Base-by-base conservation (phyloP, 495 filamentous ascomycete species). In the Usnea hakonensis region DNA sequence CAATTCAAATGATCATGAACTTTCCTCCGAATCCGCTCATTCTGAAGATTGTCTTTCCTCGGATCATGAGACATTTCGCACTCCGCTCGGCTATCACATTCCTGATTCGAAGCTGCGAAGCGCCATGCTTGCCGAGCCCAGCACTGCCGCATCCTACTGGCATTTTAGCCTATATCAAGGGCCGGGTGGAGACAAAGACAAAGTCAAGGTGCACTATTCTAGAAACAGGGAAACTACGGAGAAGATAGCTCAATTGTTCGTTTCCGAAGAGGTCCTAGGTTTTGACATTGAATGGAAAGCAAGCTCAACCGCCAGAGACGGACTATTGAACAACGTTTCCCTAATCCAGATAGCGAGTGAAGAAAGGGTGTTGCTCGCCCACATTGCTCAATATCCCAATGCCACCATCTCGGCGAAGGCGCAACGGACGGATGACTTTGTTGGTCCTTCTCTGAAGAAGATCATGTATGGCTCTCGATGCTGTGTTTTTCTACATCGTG, bases 271-370 rank as follows among this genome's bases (percentile, higher is more conserved):
- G 58, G 71, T 95, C 13, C 70, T 96, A 41, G 89, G 90, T 10
- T 90, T 96, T 64, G 91, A 96, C 69, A 78, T 96, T 67, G 91
- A 96, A 75, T 96, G 91, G 91, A 74, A 79, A 64, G 63, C 80
- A 23, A 72, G 81, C n/a, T 74, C 81, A 21, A 72, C 64, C 17
- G 70, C 66, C 55, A 65, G 63, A 58, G 69, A 78, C 50, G 78
- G 79, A 13, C 72, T 82, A 43, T 84, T 83, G 62, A 75, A 76
- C 44, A 90, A 93, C 63, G 80, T 93, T 5, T 88, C 86, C 0
- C 70, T 95, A 28, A 85, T 95, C 43, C 91, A 96, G 72, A 62
- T 96, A 23, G 91, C 91, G 10, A 90, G 85, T 62, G 79, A 87
- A 64, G 83, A 85, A 55, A 87, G 88, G n/a, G 86, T 96, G 57